These are phyloP conservation scores for Phytophthora sp. DNA, from an alignment of 352 stramenopile genomes.

Conservation along the genomic window DNA sequence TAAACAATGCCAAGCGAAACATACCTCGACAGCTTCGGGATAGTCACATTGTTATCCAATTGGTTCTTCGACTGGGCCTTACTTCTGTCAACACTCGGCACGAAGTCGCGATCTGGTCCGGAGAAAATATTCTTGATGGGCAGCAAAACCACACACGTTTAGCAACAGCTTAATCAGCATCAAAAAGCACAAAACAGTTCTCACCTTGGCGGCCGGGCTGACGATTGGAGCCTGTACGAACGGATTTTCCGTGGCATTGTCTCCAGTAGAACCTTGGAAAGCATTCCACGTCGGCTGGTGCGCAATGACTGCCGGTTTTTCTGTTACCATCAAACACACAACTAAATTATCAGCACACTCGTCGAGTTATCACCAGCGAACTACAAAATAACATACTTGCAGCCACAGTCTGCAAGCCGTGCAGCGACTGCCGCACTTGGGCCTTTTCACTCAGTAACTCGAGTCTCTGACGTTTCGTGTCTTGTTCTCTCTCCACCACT, in stretches of 20 bases:
- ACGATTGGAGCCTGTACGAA: slow-evolving; percentile 57
- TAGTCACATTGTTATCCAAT: slow-evolving; percentile 44
- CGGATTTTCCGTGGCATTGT: slow-evolving; percentile 54
- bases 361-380: not conserved
- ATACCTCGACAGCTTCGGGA: slow-evolving; percentile 52
- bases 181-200: slow-evolving; percentile 2
- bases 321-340: slow-evolving; percentile 30
- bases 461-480: slow-evolving; percentile 57
- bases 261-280: slow-evolving; percentile 51
- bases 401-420: slow-evolving; percentile 51
- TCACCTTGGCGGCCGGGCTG: slow-evolving; percentile 34
- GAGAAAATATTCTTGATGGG: slow-evolving; percentile 41
- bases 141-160: slow-evolving; percentile 3
- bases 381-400: slow-evolving; percentile 39
- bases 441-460: slow-evolving; percentile 66
- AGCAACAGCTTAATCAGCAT: slow-evolving; percentile 1
- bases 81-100: slow-evolving; percentile 39
- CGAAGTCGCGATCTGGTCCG: slow-evolving; percentile 41
- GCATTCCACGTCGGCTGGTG: slow-evolving; percentile 58
- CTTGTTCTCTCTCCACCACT: slow-evolving; percentile 61
- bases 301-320: slow-evolving; percentile 46
- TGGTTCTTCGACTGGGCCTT: slow-evolving; percentile 52
- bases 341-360: slow-evolving; percentile 7
- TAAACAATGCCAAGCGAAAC: not conserved
- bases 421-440: slow-evolving; percentile 64